These are phyloP conservation scores for Aquilaria malaccensis DNA, from an alignment of 345 rosid genomes.

Conservation along the genomic window DNA sequence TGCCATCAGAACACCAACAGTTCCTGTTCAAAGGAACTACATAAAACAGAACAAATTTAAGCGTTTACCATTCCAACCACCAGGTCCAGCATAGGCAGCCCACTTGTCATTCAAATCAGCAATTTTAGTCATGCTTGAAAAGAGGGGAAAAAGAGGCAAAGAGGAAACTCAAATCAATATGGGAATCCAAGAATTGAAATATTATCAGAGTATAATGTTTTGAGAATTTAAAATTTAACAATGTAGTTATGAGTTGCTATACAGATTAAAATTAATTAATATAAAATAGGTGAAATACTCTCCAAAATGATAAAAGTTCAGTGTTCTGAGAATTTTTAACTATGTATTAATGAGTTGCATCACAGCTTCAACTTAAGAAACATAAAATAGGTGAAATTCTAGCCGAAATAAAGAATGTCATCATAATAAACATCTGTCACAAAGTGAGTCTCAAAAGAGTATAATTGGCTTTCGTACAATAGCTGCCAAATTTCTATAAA, in stretches of 20 bases:
- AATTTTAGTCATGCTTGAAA: constrained; percentile 75
- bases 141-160: constrained; percentile 2
- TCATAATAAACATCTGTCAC: too few relatives aligned
- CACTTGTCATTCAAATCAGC: constrained; percentile 95
- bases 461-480: too few relatives aligned
- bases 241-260: neutral
- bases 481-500: too few relatives aligned
- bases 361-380: too few relatives aligned
- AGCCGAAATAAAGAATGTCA: too few relatives aligned
- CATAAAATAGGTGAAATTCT: too few relatives aligned
- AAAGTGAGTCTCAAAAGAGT: too few relatives aligned
- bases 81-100: constrained; percentile 97
- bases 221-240: neutral
- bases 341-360: neutral
- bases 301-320: too few relatives aligned
- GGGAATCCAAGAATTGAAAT: constrained; percentile 4
- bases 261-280: too few relatives aligned
- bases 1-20: neutral
- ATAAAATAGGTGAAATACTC: too few relatives aligned
- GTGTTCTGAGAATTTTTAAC: too few relatives aligned
- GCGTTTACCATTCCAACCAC: constrained; percentile 94
- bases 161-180: constrained; percentile 11
- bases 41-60: neutral
- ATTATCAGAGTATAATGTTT: too few relatives aligned
- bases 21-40: neutral